Conservation (phyloP, 768 basidiomycete genomes). For the Amanita thiersii region DNA sequence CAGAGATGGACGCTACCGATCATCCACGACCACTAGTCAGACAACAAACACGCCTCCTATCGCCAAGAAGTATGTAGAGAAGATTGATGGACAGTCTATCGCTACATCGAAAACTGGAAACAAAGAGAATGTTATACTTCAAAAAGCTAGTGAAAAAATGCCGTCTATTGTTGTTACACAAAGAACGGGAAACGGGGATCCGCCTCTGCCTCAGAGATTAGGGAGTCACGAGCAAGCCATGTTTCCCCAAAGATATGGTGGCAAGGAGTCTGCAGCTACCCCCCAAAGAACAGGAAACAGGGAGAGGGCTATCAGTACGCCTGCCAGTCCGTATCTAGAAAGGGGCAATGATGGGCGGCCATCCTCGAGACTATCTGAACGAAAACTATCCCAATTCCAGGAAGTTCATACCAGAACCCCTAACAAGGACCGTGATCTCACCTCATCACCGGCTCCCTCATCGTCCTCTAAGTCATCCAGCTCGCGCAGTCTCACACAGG, state of each 20-base stretch:
- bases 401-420: neutral
- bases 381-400: neutral
- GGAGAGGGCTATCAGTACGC: slow-evolving; percentile 6
- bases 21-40: slow-evolving; percentile 10
- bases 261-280: neutral
- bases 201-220: neutral
- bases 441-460: slow-evolving; percentile 14
- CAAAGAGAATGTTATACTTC: neutral
- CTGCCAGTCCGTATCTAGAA: neutral
- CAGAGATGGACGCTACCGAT: slow-evolving; percentile 3
- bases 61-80: slow-evolving; percentile 26
- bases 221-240: neutral
- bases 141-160: slow-evolving; percentile 34
- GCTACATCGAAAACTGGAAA: slow-evolving; percentile 29
- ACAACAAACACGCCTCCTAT: slow-evolving; percentile 26
- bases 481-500: slow-evolving; percentile 14
- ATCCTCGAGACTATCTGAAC: slow-evolving; percentile 3
- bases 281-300: slow-evolving; percentile 1
- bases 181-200: slow-evolving; percentile 4
- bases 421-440: slow-evolving; percentile 1
- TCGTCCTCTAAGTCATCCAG: slow-evolving; percentile 19
- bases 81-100: slow-evolving; percentile 27
- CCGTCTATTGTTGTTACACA: slow-evolving; percentile 35
- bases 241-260: slow-evolving; percentile 1
- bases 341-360: neutral